Percentiles rank a stretch among this genome's conserved stretches.
phyloP scores from a whole-genome alignment of 73 alveolate species.

The Paramecium caudatum region DNA sequence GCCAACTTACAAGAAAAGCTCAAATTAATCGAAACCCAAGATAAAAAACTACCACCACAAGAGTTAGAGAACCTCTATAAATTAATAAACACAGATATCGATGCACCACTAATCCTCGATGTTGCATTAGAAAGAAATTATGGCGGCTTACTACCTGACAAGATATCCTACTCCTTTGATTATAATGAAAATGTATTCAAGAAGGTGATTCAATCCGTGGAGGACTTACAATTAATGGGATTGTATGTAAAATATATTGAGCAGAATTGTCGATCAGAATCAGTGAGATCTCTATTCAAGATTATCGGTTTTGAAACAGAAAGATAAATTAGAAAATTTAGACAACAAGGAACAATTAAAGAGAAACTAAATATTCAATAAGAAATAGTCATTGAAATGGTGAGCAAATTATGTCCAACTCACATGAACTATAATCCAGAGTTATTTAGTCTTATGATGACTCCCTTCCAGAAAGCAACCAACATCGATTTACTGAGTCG shows the following conservation, averaged over 20 bases:
- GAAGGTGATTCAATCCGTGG: background rate
- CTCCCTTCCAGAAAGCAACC: background rate
- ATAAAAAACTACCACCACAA: background rate
- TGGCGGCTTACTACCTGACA: conserved; percentile 53
- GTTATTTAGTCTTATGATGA: background rate
- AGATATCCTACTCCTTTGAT: background rate
- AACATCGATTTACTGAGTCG: background rate
- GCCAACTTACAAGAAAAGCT: background rate
- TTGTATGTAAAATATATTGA: conserved; percentile 2
- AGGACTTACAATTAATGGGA: background rate
- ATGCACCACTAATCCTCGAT: background rate
- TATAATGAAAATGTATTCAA: background rate
- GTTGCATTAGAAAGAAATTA: background rate
- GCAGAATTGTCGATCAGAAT: conserved; percentile 2
- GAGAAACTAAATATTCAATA: background rate
- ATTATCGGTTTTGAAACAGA: conserved; percentile 24
- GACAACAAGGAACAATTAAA: conserved; percentile 10
- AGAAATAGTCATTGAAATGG: conserved; percentile 2
- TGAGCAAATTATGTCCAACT: conserved; percentile 27
- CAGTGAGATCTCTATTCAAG: background rate
- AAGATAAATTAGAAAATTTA: conserved; percentile 5
- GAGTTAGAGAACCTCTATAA: background rate
- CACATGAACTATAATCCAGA: conserved; percentile 34
- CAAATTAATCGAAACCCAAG: background rate
- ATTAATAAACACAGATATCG: background rate